Evolutionary conservation across 2,329 filamentous ascomycete genomes (phyloP).

Genomic region (Periconia digitata): DNA sequence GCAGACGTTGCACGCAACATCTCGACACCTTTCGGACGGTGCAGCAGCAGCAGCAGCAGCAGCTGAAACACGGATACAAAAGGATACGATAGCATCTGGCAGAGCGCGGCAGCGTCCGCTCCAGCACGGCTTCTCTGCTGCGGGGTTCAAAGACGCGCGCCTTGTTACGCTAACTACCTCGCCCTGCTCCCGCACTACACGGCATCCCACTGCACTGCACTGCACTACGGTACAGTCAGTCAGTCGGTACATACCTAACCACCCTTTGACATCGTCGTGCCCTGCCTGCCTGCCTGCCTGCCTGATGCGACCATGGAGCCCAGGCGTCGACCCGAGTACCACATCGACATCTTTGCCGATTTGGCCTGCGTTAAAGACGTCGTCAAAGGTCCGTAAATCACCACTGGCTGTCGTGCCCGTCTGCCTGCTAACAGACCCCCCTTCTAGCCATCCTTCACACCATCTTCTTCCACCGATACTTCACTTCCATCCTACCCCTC

Average conservation of each 20-base stretch:
- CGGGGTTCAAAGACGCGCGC: too few species aligned
- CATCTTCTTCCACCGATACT: conserved; percentile 99
- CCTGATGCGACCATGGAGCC: conserved; percentile 61
- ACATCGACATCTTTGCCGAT: conserved; percentile 91
- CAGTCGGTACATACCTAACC: too few species aligned
- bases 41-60: too few species aligned
- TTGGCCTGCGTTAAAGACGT: conserved; percentile 87
- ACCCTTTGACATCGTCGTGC: too few species aligned
- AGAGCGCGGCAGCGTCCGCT: neutral
- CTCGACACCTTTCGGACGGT: too few species aligned
- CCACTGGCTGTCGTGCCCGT: conserved; percentile 15
- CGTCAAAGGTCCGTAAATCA: conserved; percentile 75
- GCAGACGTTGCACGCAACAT: neutral
- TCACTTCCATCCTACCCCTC: conserved; percentile 78
- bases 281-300: too few species aligned
- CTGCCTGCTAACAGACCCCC: conserved; percentile 5
- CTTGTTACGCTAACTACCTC: too few species aligned
- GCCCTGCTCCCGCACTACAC: neutral
- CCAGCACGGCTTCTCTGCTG: neutral
- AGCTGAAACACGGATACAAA: neutral
- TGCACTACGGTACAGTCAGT: neutral
- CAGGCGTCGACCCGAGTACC: conserved; percentile 79
- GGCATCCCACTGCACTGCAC: neutral
- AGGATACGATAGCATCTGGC: neutral
- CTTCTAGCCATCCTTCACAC: conserved; percentile 82